phyloP scores from a whole-genome alignment of 176 grass and related monocot genomes.

The Guadua angustifolia region DNA sequence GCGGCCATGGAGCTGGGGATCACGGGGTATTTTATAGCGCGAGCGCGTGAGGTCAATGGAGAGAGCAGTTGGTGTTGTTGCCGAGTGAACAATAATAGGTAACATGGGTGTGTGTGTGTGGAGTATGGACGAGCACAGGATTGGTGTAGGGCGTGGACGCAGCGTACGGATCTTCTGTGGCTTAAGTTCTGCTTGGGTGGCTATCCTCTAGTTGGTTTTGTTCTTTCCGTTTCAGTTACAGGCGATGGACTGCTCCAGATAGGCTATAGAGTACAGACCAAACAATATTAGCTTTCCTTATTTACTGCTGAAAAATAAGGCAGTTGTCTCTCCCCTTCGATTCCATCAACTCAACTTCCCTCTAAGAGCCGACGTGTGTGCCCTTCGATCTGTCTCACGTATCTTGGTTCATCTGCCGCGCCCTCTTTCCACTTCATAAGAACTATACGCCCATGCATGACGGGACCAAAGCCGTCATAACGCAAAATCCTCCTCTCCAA shows the following conservation, averaged over 20 bases:
- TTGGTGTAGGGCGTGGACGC: conserved; percentile 11
- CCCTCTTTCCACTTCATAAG: too few species aligned
- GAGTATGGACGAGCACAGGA: conserved; percentile 29
- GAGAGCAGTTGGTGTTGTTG: background rate
- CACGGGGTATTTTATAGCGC: conserved; percentile 52
- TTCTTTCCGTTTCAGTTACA: background rate
- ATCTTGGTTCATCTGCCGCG: too few species aligned
- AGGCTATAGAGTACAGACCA: background rate
- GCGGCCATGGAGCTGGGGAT: conserved; percentile 33
- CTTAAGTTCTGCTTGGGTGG: too few species aligned
- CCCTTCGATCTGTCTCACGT: too few species aligned
- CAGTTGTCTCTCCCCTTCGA: too few species aligned
- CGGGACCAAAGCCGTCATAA: too few species aligned
- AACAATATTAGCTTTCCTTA: too few species aligned
- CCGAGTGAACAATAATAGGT: background rate
- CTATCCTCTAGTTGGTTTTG: background rate
- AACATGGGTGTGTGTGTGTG: conserved; percentile 34
- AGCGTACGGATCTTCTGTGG: conserved; percentile 28
- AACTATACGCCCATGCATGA: too few species aligned
- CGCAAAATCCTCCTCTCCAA: too few species aligned
- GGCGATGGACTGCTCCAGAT: background rate
- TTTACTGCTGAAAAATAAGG: too few species aligned
- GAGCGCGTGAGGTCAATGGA: conserved; percentile 10
- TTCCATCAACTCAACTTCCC: too few species aligned
- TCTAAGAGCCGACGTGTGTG: too few species aligned